Conservation (phyloP, 108 stramenopile species). For the Pinguiococcus pyrenoidosus region DNA sequence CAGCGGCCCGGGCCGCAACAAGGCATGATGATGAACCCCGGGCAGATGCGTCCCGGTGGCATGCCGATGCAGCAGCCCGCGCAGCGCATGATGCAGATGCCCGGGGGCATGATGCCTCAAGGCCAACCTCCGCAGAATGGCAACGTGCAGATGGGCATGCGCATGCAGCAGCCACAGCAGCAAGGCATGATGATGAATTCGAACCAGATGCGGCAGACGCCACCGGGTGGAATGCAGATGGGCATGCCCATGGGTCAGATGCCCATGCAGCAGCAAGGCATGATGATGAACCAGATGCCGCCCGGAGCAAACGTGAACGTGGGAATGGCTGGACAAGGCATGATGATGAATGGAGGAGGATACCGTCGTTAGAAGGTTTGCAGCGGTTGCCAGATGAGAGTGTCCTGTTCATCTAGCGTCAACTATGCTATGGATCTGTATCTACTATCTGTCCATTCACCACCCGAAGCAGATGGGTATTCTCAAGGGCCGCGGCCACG, state of each 20-base stretch:
- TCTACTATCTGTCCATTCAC: constrained; percentile 80
- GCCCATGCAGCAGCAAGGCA: constrained; percentile 6
- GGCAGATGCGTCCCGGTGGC: not conserved
- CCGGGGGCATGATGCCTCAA: too few species aligned
- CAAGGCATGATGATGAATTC: too few species aligned
- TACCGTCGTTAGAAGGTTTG: not conserved
- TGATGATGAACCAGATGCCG: constrained; percentile 5
- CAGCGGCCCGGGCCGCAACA: not conserved
- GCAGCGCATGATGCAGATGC: constrained; percentile 15
- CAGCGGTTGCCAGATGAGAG: not conserved
- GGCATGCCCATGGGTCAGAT: too few species aligned
- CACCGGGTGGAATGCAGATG: too few species aligned
- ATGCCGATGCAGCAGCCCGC: constrained; percentile 4
- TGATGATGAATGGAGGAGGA: not conserved
- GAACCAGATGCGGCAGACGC: too few species aligned
- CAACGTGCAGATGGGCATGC: constrained; percentile 8
- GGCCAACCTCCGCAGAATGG: constrained; percentile 8
- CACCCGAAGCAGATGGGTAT: constrained; percentile 81
- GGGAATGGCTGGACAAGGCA: not conserved
- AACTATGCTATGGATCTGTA: not conserved
- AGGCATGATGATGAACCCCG: not conserved
- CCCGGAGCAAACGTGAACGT: not conserved
- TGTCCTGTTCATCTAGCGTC: not conserved
- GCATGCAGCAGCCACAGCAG: constrained; percentile 8
- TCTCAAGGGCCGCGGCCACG: constrained; percentile 94